Conservation (phyloP, 352 stramenopile species). For the Aphanomyces astaci region DNA sequence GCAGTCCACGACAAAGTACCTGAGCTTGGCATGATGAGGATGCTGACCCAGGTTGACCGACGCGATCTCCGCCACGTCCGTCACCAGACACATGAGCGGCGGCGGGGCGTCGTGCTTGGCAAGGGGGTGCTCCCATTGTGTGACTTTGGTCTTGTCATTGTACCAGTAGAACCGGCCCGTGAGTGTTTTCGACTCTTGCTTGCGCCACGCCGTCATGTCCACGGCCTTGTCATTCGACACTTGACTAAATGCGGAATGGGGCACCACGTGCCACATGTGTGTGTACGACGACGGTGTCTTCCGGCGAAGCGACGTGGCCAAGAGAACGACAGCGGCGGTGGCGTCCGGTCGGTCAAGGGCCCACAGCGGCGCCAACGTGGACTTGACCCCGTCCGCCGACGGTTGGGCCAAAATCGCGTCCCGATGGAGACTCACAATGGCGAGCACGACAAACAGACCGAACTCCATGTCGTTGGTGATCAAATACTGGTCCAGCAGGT, state of each 20-base stretch:
- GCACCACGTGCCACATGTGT: background rate
- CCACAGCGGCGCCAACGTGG: constrained; percentile 31
- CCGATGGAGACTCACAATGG: constrained; percentile 39
- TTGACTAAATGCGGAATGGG: background rate
- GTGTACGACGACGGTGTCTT: constrained; percentile 38
- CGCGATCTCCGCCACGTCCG: constrained; percentile 62
- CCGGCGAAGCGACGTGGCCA: constrained; percentile 46
- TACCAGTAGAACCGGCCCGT: constrained; percentile 19
- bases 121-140: constrained; percentile 68
- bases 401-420: constrained; percentile 34
- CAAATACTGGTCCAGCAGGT: constrained; percentile 74
- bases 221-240: background rate
- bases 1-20: constrained; percentile 76
- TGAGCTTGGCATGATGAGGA: constrained; percentile 26
- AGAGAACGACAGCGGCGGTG: constrained; percentile 20
- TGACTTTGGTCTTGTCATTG: background rate
- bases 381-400: constrained; percentile 36
- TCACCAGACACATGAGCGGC: constrained; percentile 52
- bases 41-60: background rate
- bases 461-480: constrained; percentile 61
- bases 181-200: constrained; percentile 17
- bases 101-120: constrained; percentile 51
- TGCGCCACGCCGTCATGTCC: constrained; percentile 9
- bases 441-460: constrained; percentile 61
- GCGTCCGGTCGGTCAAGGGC: background rate